Base-by-base conservation (phyloP, 179 eudicot genomes). In the Gypsophila paniculata region DNA sequence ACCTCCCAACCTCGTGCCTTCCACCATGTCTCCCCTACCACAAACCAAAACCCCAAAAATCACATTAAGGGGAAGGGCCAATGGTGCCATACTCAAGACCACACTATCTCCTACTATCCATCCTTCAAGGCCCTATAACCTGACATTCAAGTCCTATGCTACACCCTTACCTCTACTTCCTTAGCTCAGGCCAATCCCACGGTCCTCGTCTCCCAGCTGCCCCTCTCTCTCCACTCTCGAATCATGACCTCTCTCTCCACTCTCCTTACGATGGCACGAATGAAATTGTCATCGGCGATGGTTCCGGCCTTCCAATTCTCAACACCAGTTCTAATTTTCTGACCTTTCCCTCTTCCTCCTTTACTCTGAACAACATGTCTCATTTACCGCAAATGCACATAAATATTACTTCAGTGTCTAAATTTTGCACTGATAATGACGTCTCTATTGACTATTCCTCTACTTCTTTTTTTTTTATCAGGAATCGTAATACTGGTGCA, bases 301-400 rank as follows among this genome's bases (percentile, higher is more conserved):
- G n/a, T 13, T 15, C 18, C 51, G 39, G 38, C 22, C 68, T 64
- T 0, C 51, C 48, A 0, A 64, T 64, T 18, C 5, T 13, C 0
- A 23, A 64, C 36, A 39, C 68, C 32, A 52, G 68, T 64, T 64
- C n/a, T n/a, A n/a, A n/a, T n/a, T n/a, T n/a, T n/a, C n/a, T n/a
- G n/a, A n/a, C n/a, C n/a, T n/a, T n/a, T n/a, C n/a, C n/a, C n/a
- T n/a, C n/a, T n/a, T n/a, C n/a, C n/a, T n/a, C n/a, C n/a, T n/a
- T n/a, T n/a, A n/a, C n/a, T n/a, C n/a, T n/a, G n/a, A n/a, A n/a
- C n/a, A n/a, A n/a, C n/a, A 55, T 55, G 61, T 55, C 23, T 52
- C 48, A n/a, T 17, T 29, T 29, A 29, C 3, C 8, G 46, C 0
- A 12, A 26, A 64, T 63, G 46, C 48, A 32, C 23, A 15, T 8